Evolutionary conservation across 2,329 filamentous ascomycete species (phyloP), one percentile per base, ranked within the genome.

Genomic region (Amylocarpus encephaloides): DNA sequence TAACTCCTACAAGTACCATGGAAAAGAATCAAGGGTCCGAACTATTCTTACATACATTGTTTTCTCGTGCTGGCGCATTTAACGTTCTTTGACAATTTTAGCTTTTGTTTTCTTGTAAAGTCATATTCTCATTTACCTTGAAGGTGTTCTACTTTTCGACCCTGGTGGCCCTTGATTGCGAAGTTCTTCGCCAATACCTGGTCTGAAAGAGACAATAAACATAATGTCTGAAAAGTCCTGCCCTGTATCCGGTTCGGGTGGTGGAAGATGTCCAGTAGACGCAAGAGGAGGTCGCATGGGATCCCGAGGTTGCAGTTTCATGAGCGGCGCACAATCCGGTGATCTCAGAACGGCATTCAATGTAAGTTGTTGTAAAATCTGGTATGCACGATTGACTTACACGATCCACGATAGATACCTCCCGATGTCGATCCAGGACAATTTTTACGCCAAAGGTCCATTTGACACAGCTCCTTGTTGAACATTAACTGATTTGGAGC

Each of bases 401-500:
- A 26, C 7, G 68, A 63, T 30, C 29, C 6, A 36, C 22, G 32
- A 38, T 22, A 54, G 73, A 74, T 76, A 30, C 72, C 73, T 1
- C 62, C 65, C 29, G 73, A 71, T 33, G 42, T 44, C 32, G 42
- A 44, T 33, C 42, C 42, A 16, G 42, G 34, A 10, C 42, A 35
- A 33, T 44, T 18, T 15, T 44, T 76, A 10, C 68, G 72, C 13
- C 67, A 68, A 63, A 66, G 70, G 68, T 71, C 59, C 13, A n/a
- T 16, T 46, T 35, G 19, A 19, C 22, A 48, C 38, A 33, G 18
- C 6, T 40, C 5, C 51, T 51, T 19, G n/a, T 12, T 40, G 18
- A 26, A 34, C 22, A 45, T 22, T 19, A 10, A 19, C 43, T 35
- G 40, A 18, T 15, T 3, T 19, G 22, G 16, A 46, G 18, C 46